Conservation (phyloP, 345 rosid species). For the Gossypium raimondii region DNA sequence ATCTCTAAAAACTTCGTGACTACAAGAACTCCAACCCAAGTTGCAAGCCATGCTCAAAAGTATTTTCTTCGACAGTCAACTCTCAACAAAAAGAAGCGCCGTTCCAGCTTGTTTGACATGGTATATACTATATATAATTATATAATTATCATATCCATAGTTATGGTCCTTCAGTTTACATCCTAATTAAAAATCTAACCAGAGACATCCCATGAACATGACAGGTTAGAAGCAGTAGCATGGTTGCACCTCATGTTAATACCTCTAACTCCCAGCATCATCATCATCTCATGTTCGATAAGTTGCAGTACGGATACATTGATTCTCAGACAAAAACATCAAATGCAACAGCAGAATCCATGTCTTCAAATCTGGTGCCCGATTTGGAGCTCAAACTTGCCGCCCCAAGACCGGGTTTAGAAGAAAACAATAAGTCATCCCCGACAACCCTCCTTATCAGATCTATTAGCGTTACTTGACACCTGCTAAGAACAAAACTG, state of each 20-base stretch:
- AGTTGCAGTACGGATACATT: slow-evolving; percentile 1
- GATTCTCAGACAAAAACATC: slow-evolving; percentile 19
- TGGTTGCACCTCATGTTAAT: not conserved
- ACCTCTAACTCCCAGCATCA: not conserved
- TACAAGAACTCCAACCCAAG: slow-evolving; percentile 72
- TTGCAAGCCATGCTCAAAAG: slow-evolving; percentile 74
- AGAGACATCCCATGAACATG: not conserved
- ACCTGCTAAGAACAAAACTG: not conserved
- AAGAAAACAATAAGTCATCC: slow-evolving; percentile 25
- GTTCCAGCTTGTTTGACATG: slow-evolving; percentile 64
- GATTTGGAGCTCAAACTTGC: slow-evolving; percentile 55
- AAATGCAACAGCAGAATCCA: slow-evolving; percentile 8
- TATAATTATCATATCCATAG: too few species aligned
- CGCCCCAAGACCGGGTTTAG: slow-evolving; percentile 29
- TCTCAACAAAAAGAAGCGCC: slow-evolving; percentile 51
- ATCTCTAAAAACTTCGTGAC: slow-evolving; percentile 54
- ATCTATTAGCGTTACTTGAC: slow-evolving; percentile 39
- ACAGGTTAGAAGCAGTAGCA: slow-evolving; percentile 23
- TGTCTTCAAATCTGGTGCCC: slow-evolving; percentile 14
- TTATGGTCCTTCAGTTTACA: too few species aligned
- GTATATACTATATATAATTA: slow-evolving; percentile 2
- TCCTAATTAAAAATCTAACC: not conserved
- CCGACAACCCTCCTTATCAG: slow-evolving; percentile 26
- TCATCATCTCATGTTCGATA: not conserved
- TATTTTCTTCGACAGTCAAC: slow-evolving; percentile 51